phyloP scores from a whole-genome alignment of 805 yeast species.

The Saturnispora hagleri region DNA sequence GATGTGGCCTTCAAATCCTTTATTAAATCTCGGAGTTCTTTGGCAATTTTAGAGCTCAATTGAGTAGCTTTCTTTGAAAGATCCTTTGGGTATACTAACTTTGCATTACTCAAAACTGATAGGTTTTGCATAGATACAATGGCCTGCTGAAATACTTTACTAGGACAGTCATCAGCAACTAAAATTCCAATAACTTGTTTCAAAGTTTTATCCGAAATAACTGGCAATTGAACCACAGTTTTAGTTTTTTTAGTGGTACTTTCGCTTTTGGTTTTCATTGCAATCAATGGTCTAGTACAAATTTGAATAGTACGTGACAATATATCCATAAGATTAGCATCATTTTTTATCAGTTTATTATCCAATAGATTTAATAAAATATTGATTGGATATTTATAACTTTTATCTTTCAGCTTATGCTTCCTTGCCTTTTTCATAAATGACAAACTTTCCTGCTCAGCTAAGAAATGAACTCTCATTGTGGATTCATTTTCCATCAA shows the following conservation, averaged over 20 bases:
- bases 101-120: slow-evolving; percentile 51
- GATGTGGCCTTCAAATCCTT: slow-evolving; percentile 32
- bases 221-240: slow-evolving; percentile 39
- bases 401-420: slow-evolving; percentile 31
- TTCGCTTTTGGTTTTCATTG: slow-evolving; percentile 36
- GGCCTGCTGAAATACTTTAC: slow-evolving; percentile 76
- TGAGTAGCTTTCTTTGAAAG: slow-evolving; percentile 54
- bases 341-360: slow-evolving; percentile 56
- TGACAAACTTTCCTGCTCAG: slow-evolving; percentile 60
- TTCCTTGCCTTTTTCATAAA: slow-evolving; percentile 32
- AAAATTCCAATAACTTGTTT: slow-evolving; percentile 56
- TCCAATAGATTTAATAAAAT: slow-evolving; percentile 54
- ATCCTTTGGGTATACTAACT: slow-evolving; percentile 55
- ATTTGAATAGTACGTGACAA: slow-evolving; percentile 68
- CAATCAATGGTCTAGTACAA: slow-evolving; percentile 62
- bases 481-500: slow-evolving; percentile 59
- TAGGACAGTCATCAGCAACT: slow-evolving; percentile 75
- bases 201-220: slow-evolving; percentile 53
- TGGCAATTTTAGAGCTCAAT: slow-evolving; percentile 45
- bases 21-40: slow-evolving; percentile 44
- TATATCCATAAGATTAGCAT: slow-evolving; percentile 66
- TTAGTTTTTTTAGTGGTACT: slow-evolving; percentile 20
- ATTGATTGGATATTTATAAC: slow-evolving; percentile 64
- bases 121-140: slow-evolving; percentile 73
- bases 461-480: slow-evolving; percentile 63